phyloP scores from a whole-genome alignment of 164 flowering plant species.

The Nymphaea thermarum region DNA sequence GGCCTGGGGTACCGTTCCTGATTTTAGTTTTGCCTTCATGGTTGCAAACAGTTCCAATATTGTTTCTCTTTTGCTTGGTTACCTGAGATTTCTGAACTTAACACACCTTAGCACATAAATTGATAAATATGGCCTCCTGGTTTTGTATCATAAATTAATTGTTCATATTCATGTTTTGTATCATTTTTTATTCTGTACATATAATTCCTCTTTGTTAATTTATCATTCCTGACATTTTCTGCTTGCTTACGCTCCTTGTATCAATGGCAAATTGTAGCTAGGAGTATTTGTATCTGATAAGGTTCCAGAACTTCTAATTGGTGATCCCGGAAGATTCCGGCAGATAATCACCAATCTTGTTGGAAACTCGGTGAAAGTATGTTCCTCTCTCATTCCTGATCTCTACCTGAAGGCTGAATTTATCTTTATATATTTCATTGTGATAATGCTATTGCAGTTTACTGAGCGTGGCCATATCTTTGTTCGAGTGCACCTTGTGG shows the following conservation, averaged over 20 bases:
- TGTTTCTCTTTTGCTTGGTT: too few species aligned
- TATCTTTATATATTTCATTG: too few species aligned
- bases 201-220: background rate
- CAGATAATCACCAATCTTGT: constrained; percentile 90
- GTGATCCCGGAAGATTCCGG: constrained; percentile 92
- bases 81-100: too few species aligned
- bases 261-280: constrained; percentile 42
- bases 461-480: constrained; percentile 84
- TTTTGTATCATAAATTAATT: too few species aligned
- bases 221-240: background rate
- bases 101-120: too few species aligned
- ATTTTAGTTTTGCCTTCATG: too few species aligned
- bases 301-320: constrained; percentile 76
- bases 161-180: too few species aligned
- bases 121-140: too few species aligned
- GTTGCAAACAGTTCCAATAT: too few species aligned
- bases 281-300: constrained; percentile 82
- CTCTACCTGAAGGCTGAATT: too few species aligned
- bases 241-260: background rate
- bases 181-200: background rate
- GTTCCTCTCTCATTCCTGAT: constrained; percentile 7
- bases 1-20: too few species aligned
- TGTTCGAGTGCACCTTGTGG: constrained; percentile 78
- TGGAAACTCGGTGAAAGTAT: constrained; percentile 88
- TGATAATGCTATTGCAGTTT: constrained; percentile 37